Percentiles rank a stretch among this genome's conserved stretches.
These are phyloP conservation scores for Xylaria longipes DNA, from an alignment of 495 filamentous ascomycete species.

Conservation along the genomic window DNA sequence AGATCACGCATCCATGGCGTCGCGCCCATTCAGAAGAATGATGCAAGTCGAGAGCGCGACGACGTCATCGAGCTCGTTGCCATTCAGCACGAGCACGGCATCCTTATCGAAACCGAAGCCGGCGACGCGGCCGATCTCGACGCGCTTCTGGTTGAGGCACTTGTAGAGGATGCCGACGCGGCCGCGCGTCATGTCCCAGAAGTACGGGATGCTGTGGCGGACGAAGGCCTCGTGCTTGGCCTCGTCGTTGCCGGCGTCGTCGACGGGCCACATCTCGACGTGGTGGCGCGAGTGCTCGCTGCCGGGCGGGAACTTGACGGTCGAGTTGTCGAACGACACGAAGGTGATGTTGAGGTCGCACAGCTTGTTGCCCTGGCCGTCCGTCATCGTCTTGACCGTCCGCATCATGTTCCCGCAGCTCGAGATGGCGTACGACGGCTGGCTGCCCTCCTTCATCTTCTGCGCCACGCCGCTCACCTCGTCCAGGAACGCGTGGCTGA, in stretches of 20 bases:
- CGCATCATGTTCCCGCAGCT: slow-evolving; percentile 43
- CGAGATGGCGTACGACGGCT: slow-evolving; percentile 34
- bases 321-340: slow-evolving; percentile 36
- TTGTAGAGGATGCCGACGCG: slow-evolving; percentile 39
- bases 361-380: slow-evolving; percentile 29
- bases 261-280: slow-evolving; percentile 39
- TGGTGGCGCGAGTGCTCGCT: slow-evolving; percentile 36
- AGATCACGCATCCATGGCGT: slow-evolving; percentile 39
- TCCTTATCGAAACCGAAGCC: slow-evolving; percentile 39
- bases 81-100: slow-evolving; percentile 37
- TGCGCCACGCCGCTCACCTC: slow-evolving; percentile 28
- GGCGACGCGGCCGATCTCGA: slow-evolving; percentile 38
- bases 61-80: slow-evolving; percentile 35
- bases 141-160: slow-evolving; percentile 42
- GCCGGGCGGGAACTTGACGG: slow-evolving; percentile 34
- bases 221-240: slow-evolving; percentile 42
- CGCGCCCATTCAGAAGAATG: slow-evolving; percentile 38
- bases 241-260: slow-evolving; percentile 26
- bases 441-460: slow-evolving; percentile 7
- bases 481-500: slow-evolving; percentile 40
- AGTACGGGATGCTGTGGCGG: slow-evolving; percentile 37
- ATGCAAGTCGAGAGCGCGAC: slow-evolving; percentile 39
- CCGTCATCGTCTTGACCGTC: slow-evolving; percentile 37
- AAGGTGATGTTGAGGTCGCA: slow-evolving; percentile 43
- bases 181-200: slow-evolving; percentile 42